These are phyloP conservation scores for Pistacia atlantica DNA, from an alignment of 345 rosid genomes.

Conservation along the genomic window DNA sequence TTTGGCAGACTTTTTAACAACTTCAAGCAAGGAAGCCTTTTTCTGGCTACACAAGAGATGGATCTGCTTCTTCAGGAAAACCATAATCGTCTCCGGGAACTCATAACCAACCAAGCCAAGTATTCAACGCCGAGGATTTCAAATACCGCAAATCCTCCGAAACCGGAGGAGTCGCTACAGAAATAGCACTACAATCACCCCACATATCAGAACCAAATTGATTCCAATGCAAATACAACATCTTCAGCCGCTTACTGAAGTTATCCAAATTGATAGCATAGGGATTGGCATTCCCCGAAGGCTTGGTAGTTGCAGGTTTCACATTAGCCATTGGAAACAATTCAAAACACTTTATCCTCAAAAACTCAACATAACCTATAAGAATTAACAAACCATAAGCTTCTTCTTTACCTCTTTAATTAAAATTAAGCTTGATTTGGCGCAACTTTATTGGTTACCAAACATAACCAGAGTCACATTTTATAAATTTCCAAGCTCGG, in stretches of 20 bases:
- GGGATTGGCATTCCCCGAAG: conserved; percentile 20
- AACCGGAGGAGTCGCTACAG: conserved; percentile 47
- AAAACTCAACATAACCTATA: conserved; percentile 20
- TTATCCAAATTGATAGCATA: conserved; percentile 40
- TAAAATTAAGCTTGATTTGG: not conserved
- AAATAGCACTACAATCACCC: conserved; percentile 37
- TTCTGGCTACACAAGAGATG: conserved; percentile 51
- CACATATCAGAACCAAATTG: conserved; percentile 29
- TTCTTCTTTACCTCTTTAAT: conserved; percentile 14
- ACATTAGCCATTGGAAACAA: conserved; percentile 37
- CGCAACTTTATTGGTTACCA: not conserved
- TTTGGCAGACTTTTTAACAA: conserved; percentile 37
- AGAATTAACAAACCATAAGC: conserved; percentile 8
- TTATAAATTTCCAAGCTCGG: not conserved
- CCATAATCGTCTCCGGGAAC: conserved; percentile 59
- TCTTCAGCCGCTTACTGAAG: conserved; percentile 38
- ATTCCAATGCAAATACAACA: conserved; percentile 48
- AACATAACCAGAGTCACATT: not conserved
- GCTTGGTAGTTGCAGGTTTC: conserved; percentile 28
- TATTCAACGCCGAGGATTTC: conserved; percentile 52
- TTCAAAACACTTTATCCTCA: conserved; percentile 4
- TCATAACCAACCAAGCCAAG: conserved; percentile 55
- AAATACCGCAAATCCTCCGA: conserved; percentile 48
- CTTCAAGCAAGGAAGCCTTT: conserved; percentile 47
- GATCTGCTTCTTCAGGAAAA: conserved; percentile 49